Percentiles rank a stretch among this genome's conserved stretches.
phyloP scores from a whole-genome alignment of 169 alveolate species.

The Plasmodium vivax region DNA sequence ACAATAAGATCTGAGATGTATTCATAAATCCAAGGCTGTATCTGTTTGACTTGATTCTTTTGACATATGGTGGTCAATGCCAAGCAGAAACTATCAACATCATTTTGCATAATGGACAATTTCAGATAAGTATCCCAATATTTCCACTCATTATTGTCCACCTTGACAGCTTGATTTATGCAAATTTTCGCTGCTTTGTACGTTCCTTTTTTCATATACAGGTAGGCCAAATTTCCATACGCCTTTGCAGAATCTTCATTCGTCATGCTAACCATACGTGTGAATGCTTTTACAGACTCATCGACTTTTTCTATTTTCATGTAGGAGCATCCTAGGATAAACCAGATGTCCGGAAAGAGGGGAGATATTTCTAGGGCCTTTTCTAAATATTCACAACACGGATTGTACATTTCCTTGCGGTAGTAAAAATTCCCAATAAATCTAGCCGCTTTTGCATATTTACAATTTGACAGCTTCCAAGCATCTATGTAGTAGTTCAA shows the following conservation, averaged over 20 bases:
- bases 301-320: slow-evolving; percentile 76
- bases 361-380: slow-evolving; percentile 81
- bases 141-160: slow-evolving; percentile 80
- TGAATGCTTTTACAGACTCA: slow-evolving; percentile 78
- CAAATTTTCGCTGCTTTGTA: slow-evolving; percentile 77
- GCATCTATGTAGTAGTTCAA: slow-evolving; percentile 78
- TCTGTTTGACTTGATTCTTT: slow-evolving; percentile 57
- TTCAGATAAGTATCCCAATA: slow-evolving; percentile 83
- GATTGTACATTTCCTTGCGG: slow-evolving; percentile 71
- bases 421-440: slow-evolving; percentile 81
- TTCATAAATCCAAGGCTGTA: slow-evolving; percentile 55
- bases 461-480: slow-evolving; percentile 80
- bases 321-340: slow-evolving; percentile 81
- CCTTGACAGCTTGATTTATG: slow-evolving; percentile 83
- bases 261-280: slow-evolving; percentile 80
- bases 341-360: slow-evolving; percentile 78
- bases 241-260: slow-evolving; percentile 80
- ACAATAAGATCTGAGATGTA: slow-evolving; percentile 29
- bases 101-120: slow-evolving; percentile 79
- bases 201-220: slow-evolving; percentile 79
- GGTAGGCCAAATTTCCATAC: slow-evolving; percentile 84
- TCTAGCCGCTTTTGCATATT: slow-evolving; percentile 84
- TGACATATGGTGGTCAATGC: slow-evolving; percentile 75
- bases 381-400: slow-evolving; percentile 77
- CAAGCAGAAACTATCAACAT: slow-evolving; percentile 78